phyloP scores from a whole-genome alignment of 148 eudicot genomes.

The Nepenthes mirabilis region DNA sequence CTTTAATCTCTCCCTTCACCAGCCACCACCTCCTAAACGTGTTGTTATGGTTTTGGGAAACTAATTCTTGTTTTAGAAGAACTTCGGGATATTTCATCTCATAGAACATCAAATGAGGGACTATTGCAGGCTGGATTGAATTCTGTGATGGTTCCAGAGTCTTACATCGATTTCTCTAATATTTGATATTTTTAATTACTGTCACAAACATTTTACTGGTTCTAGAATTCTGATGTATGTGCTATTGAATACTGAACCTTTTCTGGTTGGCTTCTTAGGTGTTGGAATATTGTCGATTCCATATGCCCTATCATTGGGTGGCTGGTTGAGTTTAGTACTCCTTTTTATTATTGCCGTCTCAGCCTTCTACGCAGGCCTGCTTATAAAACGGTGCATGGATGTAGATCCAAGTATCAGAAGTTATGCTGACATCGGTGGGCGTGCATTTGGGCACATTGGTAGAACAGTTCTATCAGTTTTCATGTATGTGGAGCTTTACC shows the following conservation, averaged over 20 bases:
- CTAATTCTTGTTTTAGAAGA: too few species aligned
- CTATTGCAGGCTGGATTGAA: too few species aligned
- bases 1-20: too few species aligned
- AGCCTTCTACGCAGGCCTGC: constrained; percentile 32
- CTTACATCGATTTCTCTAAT: too few species aligned
- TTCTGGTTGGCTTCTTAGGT: constrained; percentile 12
- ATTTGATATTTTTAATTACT: too few species aligned
- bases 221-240: background rate
- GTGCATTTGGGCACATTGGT: constrained; percentile 39
- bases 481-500: constrained; percentile 35
- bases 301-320: constrained; percentile 38
- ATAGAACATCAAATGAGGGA: too few species aligned
- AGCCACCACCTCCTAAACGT: too few species aligned
- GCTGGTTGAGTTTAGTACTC: constrained; percentile 35
- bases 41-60: too few species aligned
- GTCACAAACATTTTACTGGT: too few species aligned
- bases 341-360: constrained; percentile 21
- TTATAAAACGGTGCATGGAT: constrained; percentile 47
- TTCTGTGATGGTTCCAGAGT: too few species aligned
- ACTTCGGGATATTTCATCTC: too few species aligned
- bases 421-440: constrained; percentile 43
- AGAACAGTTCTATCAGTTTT: constrained; percentile 20
- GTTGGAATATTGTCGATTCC: constrained; percentile 43
- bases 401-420: constrained; percentile 22
- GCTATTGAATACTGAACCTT: background rate